Conservation (phyloP, 1,284 basidiomycete species). For the Dichomitus squalens region DNA sequence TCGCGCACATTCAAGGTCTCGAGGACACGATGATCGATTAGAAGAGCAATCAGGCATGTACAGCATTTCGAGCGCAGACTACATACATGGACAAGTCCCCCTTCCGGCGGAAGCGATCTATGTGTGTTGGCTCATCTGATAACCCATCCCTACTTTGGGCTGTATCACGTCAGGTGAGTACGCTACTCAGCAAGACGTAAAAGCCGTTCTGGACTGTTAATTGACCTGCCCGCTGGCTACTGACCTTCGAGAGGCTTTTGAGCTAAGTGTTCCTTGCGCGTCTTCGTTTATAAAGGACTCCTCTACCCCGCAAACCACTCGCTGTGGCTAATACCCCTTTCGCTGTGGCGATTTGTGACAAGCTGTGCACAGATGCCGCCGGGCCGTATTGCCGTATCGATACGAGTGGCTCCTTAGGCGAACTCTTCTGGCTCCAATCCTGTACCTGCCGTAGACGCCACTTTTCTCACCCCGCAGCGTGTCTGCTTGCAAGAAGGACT, state of each 20-base stretch:
- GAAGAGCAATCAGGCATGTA: constrained; percentile 14
- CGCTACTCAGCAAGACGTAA: neutral
- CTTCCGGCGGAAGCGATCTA: neutral
- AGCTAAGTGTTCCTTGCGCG: neutral
- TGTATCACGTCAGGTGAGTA: constrained; percentile 15
- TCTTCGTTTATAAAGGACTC: neutral
- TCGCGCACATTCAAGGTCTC: neutral
- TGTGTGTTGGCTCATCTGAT: neutral
- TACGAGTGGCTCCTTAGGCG: constrained; percentile 2
- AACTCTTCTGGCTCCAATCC: no score
- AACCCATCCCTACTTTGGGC: constrained; percentile 9
- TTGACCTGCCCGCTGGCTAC: constrained; percentile 3
- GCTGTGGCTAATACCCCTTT: neutral
- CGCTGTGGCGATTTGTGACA: neutral
- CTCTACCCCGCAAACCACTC: neutral
- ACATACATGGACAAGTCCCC: constrained; percentile 15
- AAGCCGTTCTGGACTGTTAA: neutral
- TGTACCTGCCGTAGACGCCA: no score
- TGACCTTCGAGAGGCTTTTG: neutral
- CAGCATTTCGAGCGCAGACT: constrained; percentile 5
- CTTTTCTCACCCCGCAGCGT: no score
- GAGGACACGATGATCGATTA: constrained; percentile 18
- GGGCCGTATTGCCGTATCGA: neutral
- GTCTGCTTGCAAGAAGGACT: no score
- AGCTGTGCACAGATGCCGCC: neutral